phyloP scores from a whole-genome alignment of 176 grass and related monocot genomes.

The Puccinellia tenuiflora region DNA sequence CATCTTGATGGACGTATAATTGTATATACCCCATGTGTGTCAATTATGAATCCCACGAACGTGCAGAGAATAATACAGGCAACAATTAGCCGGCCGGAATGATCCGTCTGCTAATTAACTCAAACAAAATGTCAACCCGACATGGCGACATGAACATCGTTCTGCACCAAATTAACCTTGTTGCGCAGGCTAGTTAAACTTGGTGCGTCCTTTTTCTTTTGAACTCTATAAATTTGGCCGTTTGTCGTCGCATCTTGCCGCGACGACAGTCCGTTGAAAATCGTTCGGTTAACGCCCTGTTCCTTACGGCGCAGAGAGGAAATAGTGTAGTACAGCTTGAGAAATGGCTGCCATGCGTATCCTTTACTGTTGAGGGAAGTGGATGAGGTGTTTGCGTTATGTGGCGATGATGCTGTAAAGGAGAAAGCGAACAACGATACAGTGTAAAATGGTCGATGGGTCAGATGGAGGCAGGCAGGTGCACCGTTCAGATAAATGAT shows the following conservation, averaged over 20 bases:
- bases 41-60: too few species aligned
- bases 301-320: too few species aligned
- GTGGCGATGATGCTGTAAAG: conserved; percentile 1
- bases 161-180: background rate
- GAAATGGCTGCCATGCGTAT: too few species aligned
- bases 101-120: too few species aligned
- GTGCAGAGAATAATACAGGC: too few species aligned
- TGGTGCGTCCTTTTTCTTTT: background rate
- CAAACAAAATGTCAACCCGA: conserved; percentile 8
- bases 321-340: too few species aligned
- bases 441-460: background rate
- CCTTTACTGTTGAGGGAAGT: too few species aligned
- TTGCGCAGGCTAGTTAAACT: background rate
- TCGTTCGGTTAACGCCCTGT: too few species aligned
- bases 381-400: background rate
- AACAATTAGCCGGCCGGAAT: too few species aligned
- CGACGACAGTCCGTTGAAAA: too few species aligned
- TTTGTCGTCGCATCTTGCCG: background rate
- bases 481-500: conserved; percentile 32
- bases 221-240: background rate
- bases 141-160: conserved; percentile 19
- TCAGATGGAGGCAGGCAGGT: background rate
- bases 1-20: too few species aligned
- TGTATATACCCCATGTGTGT: too few species aligned
- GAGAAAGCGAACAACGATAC: background rate